Percentiles rank a stretch among this genome's conserved stretches.
Evolutionary conservation across 306 rosid genomes (phyloP).

Genomic region (Citrullus colocynthis): DNA sequence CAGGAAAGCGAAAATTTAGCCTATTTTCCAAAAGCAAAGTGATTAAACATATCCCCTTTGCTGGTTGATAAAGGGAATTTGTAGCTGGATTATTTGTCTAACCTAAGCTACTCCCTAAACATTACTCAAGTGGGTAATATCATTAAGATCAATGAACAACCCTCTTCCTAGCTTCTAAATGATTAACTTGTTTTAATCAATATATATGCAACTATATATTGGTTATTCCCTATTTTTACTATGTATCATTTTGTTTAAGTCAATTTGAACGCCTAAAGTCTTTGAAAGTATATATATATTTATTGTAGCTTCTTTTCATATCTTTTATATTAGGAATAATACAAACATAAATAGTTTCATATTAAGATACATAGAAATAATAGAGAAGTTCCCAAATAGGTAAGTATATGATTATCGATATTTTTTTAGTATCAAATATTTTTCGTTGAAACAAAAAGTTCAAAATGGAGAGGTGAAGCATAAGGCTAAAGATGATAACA

Average conservation of each 20-base stretch:
- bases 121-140: neutral
- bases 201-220: neutral
- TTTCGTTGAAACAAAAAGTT: neutral
- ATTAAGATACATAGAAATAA: too few species aligned
- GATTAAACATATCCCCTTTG: neutral
- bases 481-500: neutral
- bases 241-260: neutral
- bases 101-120: neutral
- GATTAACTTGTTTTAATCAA: neutral
- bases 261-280: neutral
- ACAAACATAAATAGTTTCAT: too few species aligned
- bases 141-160: constrained; percentile 1
- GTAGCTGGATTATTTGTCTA: neutral
- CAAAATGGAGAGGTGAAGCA: neutral
- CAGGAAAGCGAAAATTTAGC: neutral
- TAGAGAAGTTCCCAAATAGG: too few species aligned
- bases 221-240: neutral
- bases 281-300: neutral
- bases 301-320: too few species aligned
- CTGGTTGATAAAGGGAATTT: neutral
- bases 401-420: too few species aligned
- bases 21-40: neutral
- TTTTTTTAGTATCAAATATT: neutral
- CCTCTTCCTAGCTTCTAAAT: constrained; percentile 1
- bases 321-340: too few species aligned